Conservation (phyloP, 345 rosid species). For the Camelina sativa region DNA sequence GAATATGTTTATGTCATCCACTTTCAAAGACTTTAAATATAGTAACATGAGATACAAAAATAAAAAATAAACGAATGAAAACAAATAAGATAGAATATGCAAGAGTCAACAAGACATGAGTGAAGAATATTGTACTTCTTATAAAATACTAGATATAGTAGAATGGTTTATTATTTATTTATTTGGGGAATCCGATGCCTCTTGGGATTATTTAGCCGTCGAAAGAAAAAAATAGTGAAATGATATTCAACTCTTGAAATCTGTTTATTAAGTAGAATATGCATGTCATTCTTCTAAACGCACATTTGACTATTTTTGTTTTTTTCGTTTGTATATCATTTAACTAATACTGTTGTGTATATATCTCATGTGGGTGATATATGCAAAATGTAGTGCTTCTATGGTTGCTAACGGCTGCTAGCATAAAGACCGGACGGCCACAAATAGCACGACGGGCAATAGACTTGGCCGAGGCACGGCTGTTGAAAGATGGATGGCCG, state of each 20-base stretch:
- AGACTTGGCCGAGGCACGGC: conserved; percentile 60
- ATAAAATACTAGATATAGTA: background rate
- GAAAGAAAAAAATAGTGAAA: background rate
- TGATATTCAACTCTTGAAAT: background rate
- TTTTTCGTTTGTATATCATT: background rate
- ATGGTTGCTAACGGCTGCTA: conserved; percentile 73
- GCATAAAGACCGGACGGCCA: conserved; percentile 71
- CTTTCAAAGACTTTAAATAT: no score
- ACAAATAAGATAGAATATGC: background rate
- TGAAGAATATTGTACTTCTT: background rate
- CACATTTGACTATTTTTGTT: background rate
- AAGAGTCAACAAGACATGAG: background rate
- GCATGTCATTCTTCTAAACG: background rate
- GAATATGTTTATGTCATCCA: background rate
- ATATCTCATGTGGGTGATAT: background rate
- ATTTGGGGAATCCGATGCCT: conserved; percentile 15
- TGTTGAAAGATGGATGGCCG: conserved; percentile 68
- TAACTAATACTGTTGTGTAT: background rate
- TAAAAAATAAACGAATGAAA: background rate
- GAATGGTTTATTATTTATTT: background rate
- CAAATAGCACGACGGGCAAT: conserved; percentile 66
- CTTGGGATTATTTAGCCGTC: background rate
- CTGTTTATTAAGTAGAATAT: background rate
- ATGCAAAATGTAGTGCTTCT: conserved; percentile 55
- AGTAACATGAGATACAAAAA: background rate